phyloP scores from a whole-genome alignment of 345 rosid species.

The Salix purpurea region DNA sequence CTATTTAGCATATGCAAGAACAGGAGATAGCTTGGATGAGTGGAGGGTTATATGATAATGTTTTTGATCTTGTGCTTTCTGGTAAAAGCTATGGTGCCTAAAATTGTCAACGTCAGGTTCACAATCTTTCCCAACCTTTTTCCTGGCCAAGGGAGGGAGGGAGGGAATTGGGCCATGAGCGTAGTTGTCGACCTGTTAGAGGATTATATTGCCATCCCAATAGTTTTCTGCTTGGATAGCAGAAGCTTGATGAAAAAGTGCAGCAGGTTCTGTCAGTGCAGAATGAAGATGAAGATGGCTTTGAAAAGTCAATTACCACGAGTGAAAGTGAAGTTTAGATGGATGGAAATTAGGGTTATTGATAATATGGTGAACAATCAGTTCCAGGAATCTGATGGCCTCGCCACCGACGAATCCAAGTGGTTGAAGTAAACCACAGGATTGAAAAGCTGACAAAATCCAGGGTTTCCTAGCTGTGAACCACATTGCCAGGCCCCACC shows the following conservation, averaged over 20 bases:
- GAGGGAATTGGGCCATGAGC: background rate
- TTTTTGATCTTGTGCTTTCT: background rate
- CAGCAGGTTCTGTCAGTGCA: background rate
- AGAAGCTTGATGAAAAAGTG: background rate
- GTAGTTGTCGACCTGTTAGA: background rate
- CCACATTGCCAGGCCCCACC: slow-evolving; percentile 34
- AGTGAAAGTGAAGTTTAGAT: too few relatives aligned
- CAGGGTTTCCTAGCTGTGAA: slow-evolving; percentile 40
- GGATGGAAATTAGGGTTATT: background rate
- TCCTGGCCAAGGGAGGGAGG: background rate
- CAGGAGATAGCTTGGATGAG: background rate
- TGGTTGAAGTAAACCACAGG: background rate
- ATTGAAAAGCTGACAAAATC: background rate
- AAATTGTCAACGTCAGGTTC: background rate
- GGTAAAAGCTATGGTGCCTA: background rate
- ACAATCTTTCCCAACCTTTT: background rate
- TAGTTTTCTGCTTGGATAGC: background rate
- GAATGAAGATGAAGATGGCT: background rate
- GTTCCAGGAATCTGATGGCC: background rate
- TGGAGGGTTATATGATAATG: background rate
- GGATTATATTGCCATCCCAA: background rate
- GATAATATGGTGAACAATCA: background rate
- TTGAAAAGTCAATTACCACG: background rate
- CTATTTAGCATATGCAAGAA: background rate
- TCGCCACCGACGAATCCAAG: slow-evolving; percentile 11